A percentile compares a stretch with the other conserved stretches of the same genome.
phyloP scores from a whole-genome alignment of 169 alveolate species.

The Miamiensis avidus region DNA sequence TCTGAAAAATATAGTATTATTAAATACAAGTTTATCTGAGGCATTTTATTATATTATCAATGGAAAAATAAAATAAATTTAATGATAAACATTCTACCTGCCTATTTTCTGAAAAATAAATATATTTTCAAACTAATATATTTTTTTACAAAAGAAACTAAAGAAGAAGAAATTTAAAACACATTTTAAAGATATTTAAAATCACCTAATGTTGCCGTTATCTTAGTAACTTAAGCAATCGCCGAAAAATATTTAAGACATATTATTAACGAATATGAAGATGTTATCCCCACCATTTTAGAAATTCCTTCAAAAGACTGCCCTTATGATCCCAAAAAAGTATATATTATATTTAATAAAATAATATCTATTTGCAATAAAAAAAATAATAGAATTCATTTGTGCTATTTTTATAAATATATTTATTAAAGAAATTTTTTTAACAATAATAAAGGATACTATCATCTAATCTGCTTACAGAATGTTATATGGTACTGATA shows the following conservation, averaged over 20 bases:
- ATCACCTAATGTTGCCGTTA: constrained; percentile 83
- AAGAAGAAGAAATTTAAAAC: constrained; percentile 74
- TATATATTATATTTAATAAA: constrained; percentile 13
- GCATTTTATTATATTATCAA: too few species aligned
- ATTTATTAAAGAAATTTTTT: too few species aligned
- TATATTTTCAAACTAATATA: not conserved
- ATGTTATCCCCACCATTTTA: constrained; percentile 86
- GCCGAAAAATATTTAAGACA: constrained; percentile 85
- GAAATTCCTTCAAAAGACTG: constrained; percentile 91
- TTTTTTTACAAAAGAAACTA: constrained; percentile 52
- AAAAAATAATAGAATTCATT: too few species aligned
- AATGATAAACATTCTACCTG: not conserved
- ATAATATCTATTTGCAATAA: too few species aligned
- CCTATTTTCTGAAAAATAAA: constrained; percentile 42
- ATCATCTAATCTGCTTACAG: constrained; percentile 33
- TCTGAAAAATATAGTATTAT: too few species aligned
- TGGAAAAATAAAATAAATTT: too few species aligned
- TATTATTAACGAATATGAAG: constrained; percentile 76
- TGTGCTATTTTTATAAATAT: too few species aligned
- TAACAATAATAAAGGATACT: constrained; percentile 14
- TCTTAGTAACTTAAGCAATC: constrained; percentile 75
- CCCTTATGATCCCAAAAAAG: constrained; percentile 89
- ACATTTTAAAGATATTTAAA: constrained; percentile 74
- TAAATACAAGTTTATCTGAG: too few species aligned
- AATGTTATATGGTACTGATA: constrained; percentile 35